phyloP scores from a whole-genome alignment of 495 filamentous ascomycete species.

The Xylaria acuta region DNA sequence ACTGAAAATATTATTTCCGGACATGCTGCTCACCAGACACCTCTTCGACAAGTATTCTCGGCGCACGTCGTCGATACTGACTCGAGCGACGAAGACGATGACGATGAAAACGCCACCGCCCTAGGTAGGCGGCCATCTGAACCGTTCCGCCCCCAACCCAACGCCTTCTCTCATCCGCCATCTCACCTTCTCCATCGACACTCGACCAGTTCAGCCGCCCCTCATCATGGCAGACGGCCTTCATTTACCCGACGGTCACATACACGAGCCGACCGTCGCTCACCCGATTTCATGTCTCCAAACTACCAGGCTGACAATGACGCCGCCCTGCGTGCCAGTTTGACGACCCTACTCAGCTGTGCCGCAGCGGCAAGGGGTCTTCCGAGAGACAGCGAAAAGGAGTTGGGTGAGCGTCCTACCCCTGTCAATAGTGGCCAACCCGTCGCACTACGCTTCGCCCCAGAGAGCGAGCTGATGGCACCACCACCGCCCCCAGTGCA shows the following conservation, averaged over 20 bases:
- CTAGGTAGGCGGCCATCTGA: constrained; percentile 66
- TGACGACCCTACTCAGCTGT: constrained; percentile 93
- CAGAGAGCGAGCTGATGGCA: constrained; percentile 73
- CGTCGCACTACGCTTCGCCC: constrained; percentile 68
- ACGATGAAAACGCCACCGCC: constrained; percentile 82
- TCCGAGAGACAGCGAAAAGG: constrained; percentile 63
- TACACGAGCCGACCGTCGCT: constrained; percentile 53
- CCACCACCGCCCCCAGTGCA: constrained; percentile 38
- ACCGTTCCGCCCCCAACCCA: constrained; percentile 83
- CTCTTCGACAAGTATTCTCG: constrained; percentile 33
- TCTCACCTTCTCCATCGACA: constrained; percentile 59
- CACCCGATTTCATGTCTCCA: constrained; percentile 71
- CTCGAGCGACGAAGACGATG: constrained; percentile 76
- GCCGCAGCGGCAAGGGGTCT: constrained; percentile 86
- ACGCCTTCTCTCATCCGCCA: constrained; percentile 87
- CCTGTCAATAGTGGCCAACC: constrained; percentile 54
- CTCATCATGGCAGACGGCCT: constrained; percentile 50
- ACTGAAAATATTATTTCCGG: constrained; percentile 69
- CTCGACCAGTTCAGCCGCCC: constrained; percentile 52
- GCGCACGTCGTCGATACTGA: constrained; percentile 55
- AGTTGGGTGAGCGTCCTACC: constrained; percentile 33
- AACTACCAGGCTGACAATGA: constrained; percentile 87
- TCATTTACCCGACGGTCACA: constrained; percentile 48
- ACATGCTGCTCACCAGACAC: constrained; percentile 28
- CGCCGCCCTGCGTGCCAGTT: constrained; percentile 86